A percentile compares a stretch with the other conserved stretches of the same genome.
Conservation (phyloP, 2,329 filamentous ascomycete species). For the Mariannaea sp. region DNA sequence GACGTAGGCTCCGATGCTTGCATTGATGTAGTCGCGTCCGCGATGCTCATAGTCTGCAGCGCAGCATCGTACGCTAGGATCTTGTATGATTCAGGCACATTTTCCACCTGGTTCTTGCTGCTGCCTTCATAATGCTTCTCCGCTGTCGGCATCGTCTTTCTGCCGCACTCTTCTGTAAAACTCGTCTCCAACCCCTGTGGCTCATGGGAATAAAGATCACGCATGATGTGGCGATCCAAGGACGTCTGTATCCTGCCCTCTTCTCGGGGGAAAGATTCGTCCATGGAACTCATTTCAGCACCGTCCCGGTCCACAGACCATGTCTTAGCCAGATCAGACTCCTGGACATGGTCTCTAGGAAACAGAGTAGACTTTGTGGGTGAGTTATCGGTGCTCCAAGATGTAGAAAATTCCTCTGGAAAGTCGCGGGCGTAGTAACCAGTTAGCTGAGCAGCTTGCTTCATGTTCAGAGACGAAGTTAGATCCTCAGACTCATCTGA, state of each 20-base stretch:
- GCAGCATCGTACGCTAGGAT: conserved; percentile 68
- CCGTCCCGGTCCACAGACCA: conserved; percentile 34
- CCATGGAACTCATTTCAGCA: conserved; percentile 45
- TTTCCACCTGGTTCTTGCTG: conserved; percentile 10
- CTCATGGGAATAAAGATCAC: conserved; percentile 50
- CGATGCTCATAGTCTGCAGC: conserved; percentile 60
- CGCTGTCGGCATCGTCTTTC: conserved; percentile 42
- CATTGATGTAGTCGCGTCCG: conserved; percentile 63
- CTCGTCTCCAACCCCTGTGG: conserved; percentile 55
- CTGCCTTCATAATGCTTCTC: conserved; percentile 43
- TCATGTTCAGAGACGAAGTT: conserved; percentile 5
- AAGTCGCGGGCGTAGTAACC: conserved; percentile 58
- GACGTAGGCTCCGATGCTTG: conserved; percentile 54
- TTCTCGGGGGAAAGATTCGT: conserved; percentile 47
- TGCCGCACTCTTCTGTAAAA: conserved; percentile 50
- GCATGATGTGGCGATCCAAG: conserved; percentile 33
- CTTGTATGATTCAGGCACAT: conserved; percentile 54
- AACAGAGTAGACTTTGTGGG: conserved; percentile 33
- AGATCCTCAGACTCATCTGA: conserved; percentile 19
- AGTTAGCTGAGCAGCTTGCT: conserved; percentile 41
- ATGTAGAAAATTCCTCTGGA: conserved; percentile 54
- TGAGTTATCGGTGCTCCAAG: conserved; percentile 46
- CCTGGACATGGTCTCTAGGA: conserved; percentile 25
- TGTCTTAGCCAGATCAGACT: neutral
- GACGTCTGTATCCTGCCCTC: conserved; percentile 38